Base-by-base conservation (phyloP, 805 yeast species). In the Nakazawaea wyomingensis region DNA sequence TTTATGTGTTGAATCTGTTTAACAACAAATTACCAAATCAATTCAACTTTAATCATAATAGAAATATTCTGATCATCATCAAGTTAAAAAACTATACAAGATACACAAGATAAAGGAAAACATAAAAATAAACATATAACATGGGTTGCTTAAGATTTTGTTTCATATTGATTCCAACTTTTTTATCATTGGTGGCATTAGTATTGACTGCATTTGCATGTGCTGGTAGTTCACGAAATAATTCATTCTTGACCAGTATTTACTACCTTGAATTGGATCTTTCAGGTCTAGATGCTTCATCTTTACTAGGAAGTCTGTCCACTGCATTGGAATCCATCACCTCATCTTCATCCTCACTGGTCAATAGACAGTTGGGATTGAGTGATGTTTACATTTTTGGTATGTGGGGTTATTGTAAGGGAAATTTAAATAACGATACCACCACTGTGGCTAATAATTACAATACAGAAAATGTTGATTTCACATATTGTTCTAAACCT, bases 391-490 rank as follows among this genome's bases (percentile, higher is more conserved):
- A 75, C 50, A 68, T 74, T 13, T 62, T 79, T 27, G 85, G 86
- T 29, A 60, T 77, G 50, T 81, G 83, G 76, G 82, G 83, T 19
- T 80, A 77, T 60, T 82, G 89, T 59, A 52, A 65, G 42, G 82
- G 80, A 18, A 50, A 54, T 44, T 20, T 36, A 27, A 40, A 43
- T 19, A 13, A 19, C n/a, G 40, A 34, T 22, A 27, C 17, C 8
- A 16, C 43, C 4, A 31, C 45, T 14, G 44, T 41, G n/a, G n/a
- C n/a, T n/a, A n/a, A n/a, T 31, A n/a, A 39, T 52, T 46, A 51
- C 17, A 45, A 51, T 11, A 37, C 46, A 13, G 45, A 55, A 24
- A 45, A 45, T 30, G 52, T 58, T 34, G 43, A 65, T 39, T 66
- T 68, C 49, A 64, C 69, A 3, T 65, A 65, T 56, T 85, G 95